phyloP scores from a whole-genome alignment of 495 filamentous ascomycete species.

The Entonaema liquescens region DNA sequence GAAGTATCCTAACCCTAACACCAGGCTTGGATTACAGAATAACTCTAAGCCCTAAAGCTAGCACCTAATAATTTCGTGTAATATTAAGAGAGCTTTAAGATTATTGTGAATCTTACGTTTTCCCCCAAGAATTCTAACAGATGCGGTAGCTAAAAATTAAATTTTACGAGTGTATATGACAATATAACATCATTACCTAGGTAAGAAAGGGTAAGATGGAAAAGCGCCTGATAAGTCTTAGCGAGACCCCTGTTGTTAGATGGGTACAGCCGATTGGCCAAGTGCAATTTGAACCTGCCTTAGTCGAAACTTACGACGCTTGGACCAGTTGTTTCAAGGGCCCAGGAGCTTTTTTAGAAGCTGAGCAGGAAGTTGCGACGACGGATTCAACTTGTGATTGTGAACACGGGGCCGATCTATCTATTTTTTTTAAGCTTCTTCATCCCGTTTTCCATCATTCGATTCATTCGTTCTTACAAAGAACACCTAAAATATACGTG shows the following conservation, averaged over 20 bases:
- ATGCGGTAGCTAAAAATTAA: not conserved
- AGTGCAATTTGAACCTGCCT: constrained; percentile 24
- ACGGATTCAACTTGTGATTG: constrained; percentile 2
- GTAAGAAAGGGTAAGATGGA: not conserved
- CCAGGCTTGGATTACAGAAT: not conserved
- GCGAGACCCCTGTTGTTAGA: not conserved
- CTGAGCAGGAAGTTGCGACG: constrained; percentile 20
- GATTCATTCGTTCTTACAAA: constrained; percentile 8
- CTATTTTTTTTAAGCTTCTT: not conserved
- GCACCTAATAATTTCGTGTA: not conserved
- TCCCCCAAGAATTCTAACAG: too few species aligned
- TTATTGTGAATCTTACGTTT: not conserved
- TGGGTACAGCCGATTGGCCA: constrained; percentile 31
- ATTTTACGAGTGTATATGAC: not conserved
- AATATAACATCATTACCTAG: not conserved
- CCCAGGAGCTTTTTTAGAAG: constrained; percentile 14
- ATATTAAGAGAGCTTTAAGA: not conserved
- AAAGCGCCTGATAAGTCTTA: not conserved
- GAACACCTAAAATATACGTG: not conserved
- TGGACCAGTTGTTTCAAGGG: constrained; percentile 44
- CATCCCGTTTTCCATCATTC: not conserved
- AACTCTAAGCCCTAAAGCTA: not conserved
- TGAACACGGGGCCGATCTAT: constrained; percentile 13
- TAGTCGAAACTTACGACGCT: constrained; percentile 41
- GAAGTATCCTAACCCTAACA: too few species aligned